phyloP scores from a whole-genome alignment of 1,139 yeast species.

The Taphrina populina region DNA sequence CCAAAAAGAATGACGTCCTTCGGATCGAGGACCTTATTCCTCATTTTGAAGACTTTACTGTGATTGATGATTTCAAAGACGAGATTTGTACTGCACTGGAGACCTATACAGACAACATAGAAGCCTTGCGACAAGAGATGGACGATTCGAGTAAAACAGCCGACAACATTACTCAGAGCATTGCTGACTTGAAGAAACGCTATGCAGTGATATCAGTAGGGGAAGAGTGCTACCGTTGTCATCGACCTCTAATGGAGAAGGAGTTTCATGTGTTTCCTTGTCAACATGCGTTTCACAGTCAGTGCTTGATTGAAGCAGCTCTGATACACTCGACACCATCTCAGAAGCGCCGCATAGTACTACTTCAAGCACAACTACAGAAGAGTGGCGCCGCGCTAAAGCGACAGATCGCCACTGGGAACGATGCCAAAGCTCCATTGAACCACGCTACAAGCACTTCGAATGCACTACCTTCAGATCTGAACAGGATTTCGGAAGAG shows the following conservation, averaged over 20 bases:
- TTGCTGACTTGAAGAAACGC: slow-evolving; percentile 52
- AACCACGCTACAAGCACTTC: neutral
- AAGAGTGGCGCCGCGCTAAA: neutral
- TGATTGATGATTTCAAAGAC: slow-evolving; percentile 77
- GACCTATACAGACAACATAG: slow-evolving; percentile 64
- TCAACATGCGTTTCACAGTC: slow-evolving; percentile 84
- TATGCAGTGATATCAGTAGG: slow-evolving; percentile 74
- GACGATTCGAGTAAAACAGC: slow-evolving; percentile 68
- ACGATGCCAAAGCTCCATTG: neutral
- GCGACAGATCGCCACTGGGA: neutral
- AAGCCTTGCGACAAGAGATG: slow-evolving; percentile 69
- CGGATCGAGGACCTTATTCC: slow-evolving; percentile 81
- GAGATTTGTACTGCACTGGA: slow-evolving; percentile 79
- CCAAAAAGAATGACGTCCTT: slow-evolving; percentile 57
- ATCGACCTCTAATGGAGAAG: slow-evolving; percentile 63
- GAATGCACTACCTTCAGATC: slow-evolving; percentile 47
- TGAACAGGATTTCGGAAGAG: slow-evolving; percentile 48
- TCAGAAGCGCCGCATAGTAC: slow-evolving; percentile 61
- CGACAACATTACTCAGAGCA: slow-evolving; percentile 59
- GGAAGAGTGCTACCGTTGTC: slow-evolving; percentile 74
- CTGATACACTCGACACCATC: slow-evolving; percentile 66
- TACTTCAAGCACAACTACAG: slow-evolving; percentile 43
- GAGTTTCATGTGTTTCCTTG: slow-evolving; percentile 86
- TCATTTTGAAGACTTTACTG: slow-evolving; percentile 68
- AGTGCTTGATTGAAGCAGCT: slow-evolving; percentile 67